Evolutionary conservation across 257 asterid genomes (phyloP), one percentile per base, ranked within the genome.

Genomic region (Haberlea rhodopensis): DNA sequence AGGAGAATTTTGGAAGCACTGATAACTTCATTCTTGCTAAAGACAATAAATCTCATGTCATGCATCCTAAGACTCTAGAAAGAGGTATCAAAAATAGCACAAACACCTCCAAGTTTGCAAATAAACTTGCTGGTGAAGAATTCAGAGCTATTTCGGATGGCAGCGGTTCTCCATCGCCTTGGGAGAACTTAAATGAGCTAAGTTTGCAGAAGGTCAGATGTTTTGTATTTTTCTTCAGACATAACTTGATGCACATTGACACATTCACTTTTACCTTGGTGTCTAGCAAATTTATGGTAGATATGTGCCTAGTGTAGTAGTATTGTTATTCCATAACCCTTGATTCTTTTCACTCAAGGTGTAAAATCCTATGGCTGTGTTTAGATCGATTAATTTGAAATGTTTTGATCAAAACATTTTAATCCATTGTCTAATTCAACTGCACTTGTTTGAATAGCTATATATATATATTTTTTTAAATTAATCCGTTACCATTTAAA

Each of bases 201-300:
- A 62, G 28, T 19, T 65, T 72, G 58, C 78, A 53, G 66, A 61
- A 76, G 87, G 95, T 87, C 34, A 66, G 82, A 65, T 61, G 58
- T 54, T 60, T 61, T 71, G 26, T 53, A 52, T 19, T 18, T 56
- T 51, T 40, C 31, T 28, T 65, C 37, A 3, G 34, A 32, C 29
- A 69, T 28, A 29, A 26, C 53, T 72, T 53, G 46, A 28, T 54
- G n/a, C 19, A 31, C 61, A 49, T 55, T 26, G 61, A 70, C 57
- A 20, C 52, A 70, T 60, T 60, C 25, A 31, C 45, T 67, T 49
- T 22, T 63, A 62, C 49, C n/a, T 60, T 52, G 18, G 6, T 16
- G 63, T 61, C 21, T n/a, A 32, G 57, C 23, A 16, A 28, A 53
- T 24, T 40, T 13, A 18, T 57, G 24, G 62, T 55, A 53, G 29